phyloP scores from a whole-genome alignment of 495 filamentous ascomycete genomes.

The Antarctomyces pellizariae region DNA sequence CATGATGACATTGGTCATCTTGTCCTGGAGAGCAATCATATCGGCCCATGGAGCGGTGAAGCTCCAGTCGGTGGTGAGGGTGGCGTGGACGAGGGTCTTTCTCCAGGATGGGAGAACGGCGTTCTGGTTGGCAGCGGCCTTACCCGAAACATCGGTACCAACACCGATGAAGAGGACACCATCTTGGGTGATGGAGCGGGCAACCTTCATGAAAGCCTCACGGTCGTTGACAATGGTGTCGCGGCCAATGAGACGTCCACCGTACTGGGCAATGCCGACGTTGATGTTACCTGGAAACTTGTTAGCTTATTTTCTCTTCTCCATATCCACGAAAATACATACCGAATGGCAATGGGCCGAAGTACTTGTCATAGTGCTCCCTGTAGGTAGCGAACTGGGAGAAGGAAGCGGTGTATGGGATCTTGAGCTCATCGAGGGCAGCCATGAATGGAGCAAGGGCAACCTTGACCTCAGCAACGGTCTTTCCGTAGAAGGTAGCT shows the following conservation, averaged over 20 bases:
- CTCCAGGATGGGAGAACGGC: slow-evolving; percentile 35
- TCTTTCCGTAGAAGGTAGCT: slow-evolving; percentile 17
- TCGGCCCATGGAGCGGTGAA: slow-evolving; percentile 14
- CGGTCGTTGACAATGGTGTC: slow-evolving; percentile 23
- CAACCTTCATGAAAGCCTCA: slow-evolving; percentile 15
- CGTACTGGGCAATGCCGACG: slow-evolving; percentile 26
- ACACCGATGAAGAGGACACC: slow-evolving; percentile 21
- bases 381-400: slow-evolving; percentile 21
- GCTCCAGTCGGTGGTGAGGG: slow-evolving; percentile 16
- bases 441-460: slow-evolving; percentile 15
- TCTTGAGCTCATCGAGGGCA: slow-evolving; percentile 13
- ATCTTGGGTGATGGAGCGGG: slow-evolving; percentile 22
- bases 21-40: slow-evolving; percentile 11
- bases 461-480: slow-evolving; percentile 12
- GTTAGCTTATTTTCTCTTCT: slow-evolving; percentile 2
- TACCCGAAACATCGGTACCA: slow-evolving; percentile 11
- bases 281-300: slow-evolving; percentile 18
- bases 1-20: slow-evolving; percentile 15
- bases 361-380: slow-evolving; percentile 21
- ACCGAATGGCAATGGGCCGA: slow-evolving; percentile 17
- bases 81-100: slow-evolving; percentile 19
- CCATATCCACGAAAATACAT: slow-evolving; percentile 1
- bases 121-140: slow-evolving; percentile 12
- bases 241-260: slow-evolving; percentile 35
- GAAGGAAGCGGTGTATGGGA: slow-evolving; percentile 9